Base-by-base conservation (phyloP, 352 stramenopile genomes). In the Pythium grandisporangium region DNA sequence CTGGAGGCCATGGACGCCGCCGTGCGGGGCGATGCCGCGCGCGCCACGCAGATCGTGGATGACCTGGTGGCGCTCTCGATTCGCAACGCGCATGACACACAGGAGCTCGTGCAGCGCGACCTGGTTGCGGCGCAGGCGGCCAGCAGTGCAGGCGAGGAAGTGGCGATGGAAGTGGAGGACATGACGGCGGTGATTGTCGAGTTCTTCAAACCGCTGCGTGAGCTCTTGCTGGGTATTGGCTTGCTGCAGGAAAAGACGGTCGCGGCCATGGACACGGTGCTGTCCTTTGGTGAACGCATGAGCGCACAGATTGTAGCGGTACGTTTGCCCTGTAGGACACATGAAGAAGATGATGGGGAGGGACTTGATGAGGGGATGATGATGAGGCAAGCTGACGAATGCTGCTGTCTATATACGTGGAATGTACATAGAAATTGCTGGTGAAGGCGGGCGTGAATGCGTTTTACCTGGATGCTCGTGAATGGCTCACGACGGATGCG, bases 281-380 rank as follows among this genome's bases (percentile, higher is more conserved):
- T 92, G 32, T 85, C 78, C 13, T 92, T 84, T 20, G 78, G 78
- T 25, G 78, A 92, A 47, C 69, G 73, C 7, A 80, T 88, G 38
- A 85, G 68, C 37, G 78, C 78, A 2, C 66, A 60, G 21, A 84
- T 92, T 25, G 69, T 92, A 13, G 65, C 78, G 13, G 67, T 80
- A 57, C 38, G 51, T 54, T 36, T 5, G 0, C 7, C 21, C 10
- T 37, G 16, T 35, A 11, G 30, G 27, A 44, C 19, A 38, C 33
- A 20, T 16, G 8, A n/a, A n/a, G n/a, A n/a, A n/a, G n/a, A n/a
- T n/a, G n/a, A n/a, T n/a, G n/a, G n/a, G n/a, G n/a, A n/a, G n/a
- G n/a, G n/a, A n/a, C n/a, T n/a, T n/a, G n/a, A n/a, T n/a, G n/a
- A n/a, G n/a, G n/a, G n/a, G n/a, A n/a, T n/a, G n/a, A n/a, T n/a